Evolutionary conservation across 805 yeast species (phyloP), one percentile per base, ranked within the genome.

Genomic region (Candida xyloterini): DNA sequence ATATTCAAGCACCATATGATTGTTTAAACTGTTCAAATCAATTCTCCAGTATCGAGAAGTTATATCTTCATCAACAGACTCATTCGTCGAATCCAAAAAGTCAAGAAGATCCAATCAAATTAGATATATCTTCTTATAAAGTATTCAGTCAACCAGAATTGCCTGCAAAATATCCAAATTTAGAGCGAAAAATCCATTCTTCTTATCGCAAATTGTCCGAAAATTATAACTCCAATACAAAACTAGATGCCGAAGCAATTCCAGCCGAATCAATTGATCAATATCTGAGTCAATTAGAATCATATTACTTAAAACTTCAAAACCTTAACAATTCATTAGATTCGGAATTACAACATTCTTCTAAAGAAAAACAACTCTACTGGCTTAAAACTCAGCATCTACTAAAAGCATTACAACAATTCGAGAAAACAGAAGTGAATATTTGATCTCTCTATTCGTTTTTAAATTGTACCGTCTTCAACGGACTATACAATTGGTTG

Each of bases 1-100:
- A 38, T 15, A 66, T 79, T 1, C 84, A 78, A 46, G 84, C 82
- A 1, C 66, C 84, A 44, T 72, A 79, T 14, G 74, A 77, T 47
- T 91, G 84, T 58, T 66, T 81, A 42, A 69, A 76, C 30, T 70
- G 78, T 0, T 79, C 72, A 1, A 90, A 83, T 55, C 78, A 76
- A 40, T 63, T 76, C 30, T 74, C 57, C 15, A 44, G 59, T 7
- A 35, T 10, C 24, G 38, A 34, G 9, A 22, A 33, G 38, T 27
- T 25, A 27, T 25, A 18, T 20, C 15, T 26, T 16, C 42, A 38
- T 33, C 36, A 38, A 10, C 3, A 13, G 6, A 20, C 5, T 9
- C 30, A 25, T 11, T 15, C 24, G 11, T 9, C 28, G 3, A n/a
- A 10, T 22, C 13, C 30, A 15, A 29, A 15, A 13, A 7, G 5